Base-by-base conservation (phyloP, 1,139 yeast genomes). In the Kodamaea anthophila region DNA sequence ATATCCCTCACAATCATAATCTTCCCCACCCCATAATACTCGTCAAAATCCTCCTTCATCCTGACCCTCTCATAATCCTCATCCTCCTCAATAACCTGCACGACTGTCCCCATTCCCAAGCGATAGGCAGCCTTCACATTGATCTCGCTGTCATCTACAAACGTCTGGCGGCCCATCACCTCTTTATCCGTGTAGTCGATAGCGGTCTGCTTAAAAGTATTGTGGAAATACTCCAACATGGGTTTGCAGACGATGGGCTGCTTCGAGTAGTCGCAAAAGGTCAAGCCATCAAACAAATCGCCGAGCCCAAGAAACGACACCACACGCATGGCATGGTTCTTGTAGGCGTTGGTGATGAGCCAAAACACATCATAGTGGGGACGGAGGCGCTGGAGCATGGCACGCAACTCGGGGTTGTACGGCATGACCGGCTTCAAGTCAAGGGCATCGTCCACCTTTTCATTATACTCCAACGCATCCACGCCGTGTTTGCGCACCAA, bases 341-440 rank as follows among this genome's bases (percentile, higher is more conserved):
- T 78, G 60, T 88, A 91, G 1, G 98, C 98, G 51, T 91, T 91
- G 10, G 98, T 91, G 46, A 87, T 81, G 27, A 91, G 67, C 98
- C 98, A 91, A 36, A 66, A 59, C 41, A 55, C 46, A 23, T 44
- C 39, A 19, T 40, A 68, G 11, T 55, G 36, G 8, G 58, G 41
- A 40, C 63, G 74, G 39, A 81, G 44, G 4, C 57, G 45, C 4
- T 67, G 35, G 27, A 82, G 55, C 65, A 73, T 55, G 13, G 65
- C 55, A 35, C 91, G 62, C 37, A 81, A 58, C 18, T 55, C 49
- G 9, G 52, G 52, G 44, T 79, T 76, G 29, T 87, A 93, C 27
- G 63, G 53, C 34, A 91, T 64, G 7, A 86, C 82, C 26, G 71
- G 60, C 36, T 84, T 91, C 44, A 91, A 66, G 15, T 96, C 97